Conservation (phyloP, 192 early-diverging fungal species). For the Thamnidium elegans region DNA sequence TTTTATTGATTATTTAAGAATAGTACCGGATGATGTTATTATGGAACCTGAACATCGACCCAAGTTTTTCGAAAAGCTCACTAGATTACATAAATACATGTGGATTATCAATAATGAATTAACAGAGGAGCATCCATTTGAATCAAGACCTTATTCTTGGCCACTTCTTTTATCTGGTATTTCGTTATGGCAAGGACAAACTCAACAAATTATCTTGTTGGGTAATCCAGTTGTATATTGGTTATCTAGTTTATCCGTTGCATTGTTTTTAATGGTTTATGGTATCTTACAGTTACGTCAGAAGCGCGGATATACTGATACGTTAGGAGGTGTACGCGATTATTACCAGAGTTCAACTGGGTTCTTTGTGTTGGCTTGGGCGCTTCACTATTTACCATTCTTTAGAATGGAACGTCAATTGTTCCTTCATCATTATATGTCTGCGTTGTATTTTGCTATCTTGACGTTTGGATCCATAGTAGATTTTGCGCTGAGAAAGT, state of each 20-base stretch:
- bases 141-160: slow-evolving; percentile 88
- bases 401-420: slow-evolving; percentile 87
- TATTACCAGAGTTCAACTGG: slow-evolving; percentile 58
- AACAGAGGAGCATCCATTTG: slow-evolving; percentile 89
- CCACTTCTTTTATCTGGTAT: slow-evolving; percentile 83
- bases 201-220: slow-evolving; percentile 82
- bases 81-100: slow-evolving; percentile 90
- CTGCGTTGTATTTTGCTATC: slow-evolving; percentile 85
- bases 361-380: slow-evolving; percentile 76
- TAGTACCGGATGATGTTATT: slow-evolving; percentile 56
- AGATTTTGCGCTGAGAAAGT: slow-evolving; percentile 68
- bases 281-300: slow-evolving; percentile 53
- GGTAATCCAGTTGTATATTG: slow-evolving; percentile 90
- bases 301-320: slow-evolving; percentile 51
- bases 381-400: slow-evolving; percentile 84
- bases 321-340: slow-evolving; percentile 25
- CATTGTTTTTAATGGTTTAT: slow-evolving; percentile 55
- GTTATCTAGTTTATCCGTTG: slow-evolving; percentile 61
- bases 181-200: slow-evolving; percentile 74
- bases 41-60: slow-evolving; percentile 61
- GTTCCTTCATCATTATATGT: slow-evolving; percentile 95
- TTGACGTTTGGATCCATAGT: slow-evolving; percentile 67
- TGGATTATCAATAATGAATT: slow-evolving; percentile 82
- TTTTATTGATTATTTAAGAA: neutral
- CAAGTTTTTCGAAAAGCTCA: slow-evolving; percentile 80